Base-by-base conservation (phyloP, 768 basidiomycete genomes). In the Cystofilobasidium ferigula region DNA sequence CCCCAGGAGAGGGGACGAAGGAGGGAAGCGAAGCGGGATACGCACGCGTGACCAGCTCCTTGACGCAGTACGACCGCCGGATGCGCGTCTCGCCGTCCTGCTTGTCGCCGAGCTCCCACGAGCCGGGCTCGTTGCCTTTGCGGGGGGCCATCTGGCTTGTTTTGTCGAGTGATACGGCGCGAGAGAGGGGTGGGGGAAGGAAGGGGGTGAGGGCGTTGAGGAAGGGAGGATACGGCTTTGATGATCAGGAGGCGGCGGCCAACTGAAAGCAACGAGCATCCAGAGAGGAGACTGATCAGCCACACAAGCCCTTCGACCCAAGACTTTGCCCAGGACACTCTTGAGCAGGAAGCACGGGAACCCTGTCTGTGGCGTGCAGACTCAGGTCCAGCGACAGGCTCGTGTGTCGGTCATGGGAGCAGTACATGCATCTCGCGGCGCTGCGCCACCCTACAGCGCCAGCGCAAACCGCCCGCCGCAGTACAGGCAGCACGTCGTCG, bases 31-130 rank as follows among this genome's bases (percentile, higher is more conserved):
- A 56, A 22, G 35, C 22, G 56, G 34, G 9, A 61, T 10, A 56
- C 65, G 20, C 12, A 67, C 65, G 59, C 35, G 59, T 54, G 30
- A 61, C 51, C n/a, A 67, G 59, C 35, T 67, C 65, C 45, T 67
- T 54, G n/a, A 74, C 69, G 57, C 72, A 72, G 69, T 76, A 77
- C 30, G 72, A 69, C 42, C 76, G 63, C 48, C 76, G 62, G 20
- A 69, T 64, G 35, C 73, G 57, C 0, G 76, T 77, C 67, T 74
- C 73, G 20, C 76, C 76, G 9, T 73, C 70, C 2, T 73, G 72
- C 63, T 75, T 70, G 30, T 73, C 67, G 61, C 74, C 73, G 30
- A 77, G 71, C 64, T 77, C 76, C 75, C 75, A 77, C 3, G 76
- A 77, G 36, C 65, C 65, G 30, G 38, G 38, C 48, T 67, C 59